Base-by-base conservation (phyloP, 1,284 basidiomycete species). In the Ustilago shanxiensis region DNA sequence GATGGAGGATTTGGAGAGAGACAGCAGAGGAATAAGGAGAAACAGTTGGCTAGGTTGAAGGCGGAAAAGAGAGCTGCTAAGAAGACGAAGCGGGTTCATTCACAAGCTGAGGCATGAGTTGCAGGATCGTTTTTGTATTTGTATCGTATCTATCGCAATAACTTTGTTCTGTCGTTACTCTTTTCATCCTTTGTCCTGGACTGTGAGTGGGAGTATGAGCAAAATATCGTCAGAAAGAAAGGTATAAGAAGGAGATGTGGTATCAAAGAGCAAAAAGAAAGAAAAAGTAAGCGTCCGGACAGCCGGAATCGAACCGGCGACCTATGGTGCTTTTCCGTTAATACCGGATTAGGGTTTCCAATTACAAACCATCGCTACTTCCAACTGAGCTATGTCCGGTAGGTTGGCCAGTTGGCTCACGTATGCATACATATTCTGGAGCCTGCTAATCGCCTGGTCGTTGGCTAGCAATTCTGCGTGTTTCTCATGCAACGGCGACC, bases 1-100 rank as follows among this genome's bases (percentile, higher is more conserved):
- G 94, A 95, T 81, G 93, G 93, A 18, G 90, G 92, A 67, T 98
- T 98, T 87, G 96, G 95, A 26, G 91, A 93, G 86, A 89, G 94
- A 65, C 93, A 96, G 87, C 90, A 92, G 87, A 91, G 93, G 45
- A 90, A 93, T 84, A 89, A 88, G 84, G 88, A 91, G 71, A 94
- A 94, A 84, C 75, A 79, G 26, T 35, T 57, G 67, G 66, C 66
- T 2, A 55, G 66, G 26, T 28, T 64, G 37, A 72, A 75, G 69
- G 61, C 62, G 2, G 76, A 72, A 26, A 72, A 53, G 56, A 52
- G 60, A 14, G 69, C 60, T 16, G 67, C 53, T 8, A 73, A 68
- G 64, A 62, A 54, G 49, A 55, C 55, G 1, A 76, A 72, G 54
- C 56, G 44, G 53, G 51, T 41, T 2, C 5, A 28, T 26, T 7